These are phyloP conservation scores for Crithidia bombi DNA, from an alignment of 208 protist genomes.

Conservation along the genomic window DNA sequence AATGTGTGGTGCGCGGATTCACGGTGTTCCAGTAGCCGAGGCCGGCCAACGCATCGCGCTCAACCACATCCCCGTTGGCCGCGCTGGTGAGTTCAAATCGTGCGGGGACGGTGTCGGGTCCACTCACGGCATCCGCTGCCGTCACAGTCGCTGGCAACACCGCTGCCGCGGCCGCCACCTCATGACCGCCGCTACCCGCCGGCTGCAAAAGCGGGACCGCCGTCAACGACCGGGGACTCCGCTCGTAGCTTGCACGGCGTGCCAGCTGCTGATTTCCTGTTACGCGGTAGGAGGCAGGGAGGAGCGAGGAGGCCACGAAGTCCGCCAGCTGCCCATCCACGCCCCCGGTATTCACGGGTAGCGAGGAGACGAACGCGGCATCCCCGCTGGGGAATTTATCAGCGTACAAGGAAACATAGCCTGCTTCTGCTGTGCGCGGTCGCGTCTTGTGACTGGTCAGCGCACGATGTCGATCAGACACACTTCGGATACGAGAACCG, in stretches of 20 bases:
- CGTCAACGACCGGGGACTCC: not conserved
- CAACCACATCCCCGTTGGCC: conserved; percentile 51
- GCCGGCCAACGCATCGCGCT: conserved; percentile 39
- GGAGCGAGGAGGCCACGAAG: conserved; percentile 16
- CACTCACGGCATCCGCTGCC: not conserved
- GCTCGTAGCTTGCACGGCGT: not conserved
- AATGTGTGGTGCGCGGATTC: conserved; percentile 16
- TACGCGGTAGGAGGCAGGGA: conserved; percentile 11
- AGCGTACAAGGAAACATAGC: conserved; percentile 14
- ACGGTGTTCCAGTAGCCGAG: conserved; percentile 36
- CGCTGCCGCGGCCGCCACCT: not conserved
- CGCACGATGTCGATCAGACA: not conserved
- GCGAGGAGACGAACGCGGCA: not conserved
- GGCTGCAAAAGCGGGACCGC: not conserved
- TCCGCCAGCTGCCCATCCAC: conserved; percentile 19
- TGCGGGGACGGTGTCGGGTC: not conserved
- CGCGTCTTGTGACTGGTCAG: conserved; percentile 5
- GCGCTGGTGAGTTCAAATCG: conserved; percentile 53
- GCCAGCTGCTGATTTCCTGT: conserved; percentile 1
- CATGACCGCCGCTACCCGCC: not conserved
- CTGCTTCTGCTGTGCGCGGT: not conserved
- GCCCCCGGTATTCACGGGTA: too few species aligned
- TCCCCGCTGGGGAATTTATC: not conserved
- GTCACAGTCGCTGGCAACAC: not conserved
- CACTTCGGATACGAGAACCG: not conserved